phyloP scores from a whole-genome alignment of 768 basidiomycete species.

The Fistulinella prunicolor region DNA sequence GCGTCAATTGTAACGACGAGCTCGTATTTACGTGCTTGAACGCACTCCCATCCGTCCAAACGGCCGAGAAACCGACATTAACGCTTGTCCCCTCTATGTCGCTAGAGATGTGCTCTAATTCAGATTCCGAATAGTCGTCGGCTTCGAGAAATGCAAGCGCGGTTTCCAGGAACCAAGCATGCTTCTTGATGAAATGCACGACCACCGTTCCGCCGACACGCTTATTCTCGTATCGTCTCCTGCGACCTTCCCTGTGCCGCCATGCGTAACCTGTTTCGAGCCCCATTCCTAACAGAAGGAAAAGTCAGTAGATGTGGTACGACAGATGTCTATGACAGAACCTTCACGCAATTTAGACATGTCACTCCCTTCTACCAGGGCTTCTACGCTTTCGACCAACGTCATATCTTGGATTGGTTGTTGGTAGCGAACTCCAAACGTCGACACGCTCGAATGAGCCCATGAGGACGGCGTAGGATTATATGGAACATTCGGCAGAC shows the following conservation, averaged over 20 bases:
- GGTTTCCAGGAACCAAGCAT: constrained; percentile 95
- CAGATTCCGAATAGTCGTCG: constrained; percentile 60
- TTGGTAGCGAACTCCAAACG: constrained; percentile 73
- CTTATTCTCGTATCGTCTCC: constrained; percentile 57
- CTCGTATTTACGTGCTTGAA: constrained; percentile 18
- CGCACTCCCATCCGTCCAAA: constrained; percentile 30
- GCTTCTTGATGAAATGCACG: constrained; percentile 97
- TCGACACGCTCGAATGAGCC: constrained; percentile 83
- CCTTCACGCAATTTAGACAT: constrained; percentile 74
- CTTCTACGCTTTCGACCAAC: constrained; percentile 75
- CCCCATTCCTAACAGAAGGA: constrained; percentile 44
- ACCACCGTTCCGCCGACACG: constrained; percentile 91
- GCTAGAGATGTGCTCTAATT: constrained; percentile 17
- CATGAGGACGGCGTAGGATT: constrained; percentile 54
- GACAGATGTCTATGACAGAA: constrained; percentile 20
- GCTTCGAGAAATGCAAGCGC: constrained; percentile 82
- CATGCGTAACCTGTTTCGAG: constrained; percentile 65
- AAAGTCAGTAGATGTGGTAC: background rate
- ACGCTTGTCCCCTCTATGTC: constrained; percentile 6
- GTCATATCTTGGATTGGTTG: constrained; percentile 67
- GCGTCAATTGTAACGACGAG: background rate
- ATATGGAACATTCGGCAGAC: constrained; percentile 20
- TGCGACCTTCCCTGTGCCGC: constrained; percentile 68
- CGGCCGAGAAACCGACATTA: constrained; percentile 22
- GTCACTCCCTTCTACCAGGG: constrained; percentile 87